Percentiles rank a stretch among this genome's conserved stretches.
Evolutionary conservation across 2,329 filamentous ascomycete genomes (phyloP).

Genomic region (Cladosporium sp.): DNA sequence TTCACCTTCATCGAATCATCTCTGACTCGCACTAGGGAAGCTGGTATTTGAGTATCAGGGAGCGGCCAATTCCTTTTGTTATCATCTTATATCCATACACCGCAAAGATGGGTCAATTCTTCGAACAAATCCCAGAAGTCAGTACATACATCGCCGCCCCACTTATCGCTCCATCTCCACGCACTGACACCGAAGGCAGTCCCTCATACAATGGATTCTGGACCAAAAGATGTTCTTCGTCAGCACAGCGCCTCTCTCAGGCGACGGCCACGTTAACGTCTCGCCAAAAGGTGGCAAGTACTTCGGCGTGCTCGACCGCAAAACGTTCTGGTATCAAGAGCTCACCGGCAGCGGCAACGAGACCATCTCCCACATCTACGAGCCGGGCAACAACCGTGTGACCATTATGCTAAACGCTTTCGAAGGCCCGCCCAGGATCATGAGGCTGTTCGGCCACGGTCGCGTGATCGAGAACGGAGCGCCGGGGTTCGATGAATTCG

Average conservation of each 20-base stretch:
- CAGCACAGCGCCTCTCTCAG: conserved; percentile 44
- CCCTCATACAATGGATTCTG: conserved; percentile 44
- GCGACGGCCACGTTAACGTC: conserved; percentile 46
- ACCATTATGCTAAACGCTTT: conserved; percentile 47
- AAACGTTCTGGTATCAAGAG: conserved; percentile 49
- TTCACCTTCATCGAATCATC: neutral
- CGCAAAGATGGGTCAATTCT: conserved; percentile 19
- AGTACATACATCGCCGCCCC: neutral
- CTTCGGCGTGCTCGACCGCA: conserved; percentile 43
- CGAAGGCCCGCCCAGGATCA: conserved; percentile 43
- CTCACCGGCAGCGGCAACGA: conserved; percentile 46
- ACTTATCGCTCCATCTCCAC: conserved; percentile 27
- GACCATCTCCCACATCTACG: conserved; percentile 46
- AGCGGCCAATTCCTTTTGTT: neutral
- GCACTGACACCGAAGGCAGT: conserved; percentile 21
- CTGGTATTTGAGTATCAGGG: neutral
- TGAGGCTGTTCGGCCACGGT: conserved; percentile 46
- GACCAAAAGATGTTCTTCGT: conserved; percentile 49
- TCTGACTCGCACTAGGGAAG: neutral
- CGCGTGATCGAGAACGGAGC: conserved; percentile 41
- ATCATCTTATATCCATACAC: neutral
- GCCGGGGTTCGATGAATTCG: conserved; percentile 36
- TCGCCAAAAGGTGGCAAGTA: conserved; percentile 48
- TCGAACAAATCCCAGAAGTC: conserved; percentile 18
- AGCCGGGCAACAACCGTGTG: conserved; percentile 44